Evolutionary conservation across 2,329 filamentous ascomycete species (phyloP).

Genomic region (Chaetomiaceae sp.): DNA sequence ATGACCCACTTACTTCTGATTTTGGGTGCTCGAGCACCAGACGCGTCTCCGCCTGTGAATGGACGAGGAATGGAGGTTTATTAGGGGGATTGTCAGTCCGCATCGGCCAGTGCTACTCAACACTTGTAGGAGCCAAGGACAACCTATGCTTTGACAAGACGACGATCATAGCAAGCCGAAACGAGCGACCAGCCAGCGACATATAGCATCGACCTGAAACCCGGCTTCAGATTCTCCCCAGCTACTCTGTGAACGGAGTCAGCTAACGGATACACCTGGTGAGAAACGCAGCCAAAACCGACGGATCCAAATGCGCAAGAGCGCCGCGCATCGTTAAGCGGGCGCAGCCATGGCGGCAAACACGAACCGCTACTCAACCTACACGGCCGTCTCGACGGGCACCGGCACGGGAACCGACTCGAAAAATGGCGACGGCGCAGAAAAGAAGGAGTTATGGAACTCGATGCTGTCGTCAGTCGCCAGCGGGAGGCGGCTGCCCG

Average conservation of each 20-base stretch:
- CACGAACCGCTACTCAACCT: conserved; percentile 52
- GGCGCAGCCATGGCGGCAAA: conserved; percentile 42
- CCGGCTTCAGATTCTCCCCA: no score
- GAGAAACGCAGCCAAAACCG: not conserved
- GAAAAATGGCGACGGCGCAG: conserved; percentile 51
- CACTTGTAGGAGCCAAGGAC: no score
- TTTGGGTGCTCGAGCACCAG: not conserved
- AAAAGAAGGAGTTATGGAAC: conserved; percentile 88
- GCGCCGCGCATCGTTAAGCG: conserved; percentile 5
- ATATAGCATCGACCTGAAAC: no score
- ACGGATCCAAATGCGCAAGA: conserved; percentile 13
- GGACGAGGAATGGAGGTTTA: no score
- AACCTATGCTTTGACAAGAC: no score
- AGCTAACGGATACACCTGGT: no score
- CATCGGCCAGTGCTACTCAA: no score
- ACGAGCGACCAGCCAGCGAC: not conserved
- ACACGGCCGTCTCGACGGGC: conserved; percentile 48
- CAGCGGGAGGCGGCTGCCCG: conserved; percentile 80
- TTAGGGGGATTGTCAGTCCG: no score
- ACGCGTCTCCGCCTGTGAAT: no score
- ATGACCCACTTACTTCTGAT: not conserved
- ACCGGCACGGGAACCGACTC: conserved; percentile 49
- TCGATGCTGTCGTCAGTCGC: conserved; percentile 87
- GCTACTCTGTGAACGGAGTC: no score
- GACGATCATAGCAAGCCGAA: not conserved